Evolutionary conservation across 148 eudicot genomes (phyloP).

Genomic region (Diospyros lotus): DNA sequence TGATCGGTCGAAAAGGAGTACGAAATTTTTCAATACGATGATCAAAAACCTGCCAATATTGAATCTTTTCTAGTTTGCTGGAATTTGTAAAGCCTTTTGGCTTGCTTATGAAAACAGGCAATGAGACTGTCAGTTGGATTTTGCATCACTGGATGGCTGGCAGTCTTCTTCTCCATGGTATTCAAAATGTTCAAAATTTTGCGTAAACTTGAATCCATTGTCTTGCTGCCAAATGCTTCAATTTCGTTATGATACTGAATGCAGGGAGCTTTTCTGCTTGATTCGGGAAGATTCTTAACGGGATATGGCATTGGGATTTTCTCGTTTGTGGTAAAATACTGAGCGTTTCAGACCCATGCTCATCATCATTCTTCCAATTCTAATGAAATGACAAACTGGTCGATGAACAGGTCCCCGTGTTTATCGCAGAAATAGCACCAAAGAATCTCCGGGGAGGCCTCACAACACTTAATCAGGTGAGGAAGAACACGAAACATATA

Average conservation of each 20-base stretch:
- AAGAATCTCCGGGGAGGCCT: slow-evolving; percentile 77
- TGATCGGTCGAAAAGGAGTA: slow-evolving; percentile 76
- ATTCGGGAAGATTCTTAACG: slow-evolving; percentile 66
- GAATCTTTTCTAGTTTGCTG: too few relatives aligned
- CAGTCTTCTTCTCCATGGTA: slow-evolving; percentile 65
- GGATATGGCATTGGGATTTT: slow-evolving; percentile 79
- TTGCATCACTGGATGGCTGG: slow-evolving; percentile 74
- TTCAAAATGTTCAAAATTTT: neutral
- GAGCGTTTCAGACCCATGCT: neutral
- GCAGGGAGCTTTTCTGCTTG: slow-evolving; percentile 60
- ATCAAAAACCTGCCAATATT: too few relatives aligned
- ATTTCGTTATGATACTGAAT: neutral
- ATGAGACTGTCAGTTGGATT: slow-evolving; percentile 67
- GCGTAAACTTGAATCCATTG: too few relatives aligned
- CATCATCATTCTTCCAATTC: neutral
- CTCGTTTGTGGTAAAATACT: slow-evolving; percentile 61
- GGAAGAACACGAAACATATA: neutral
- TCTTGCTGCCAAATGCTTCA: too few relatives aligned
- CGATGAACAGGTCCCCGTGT: slow-evolving; percentile 59
- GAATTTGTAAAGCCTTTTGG: neutral
- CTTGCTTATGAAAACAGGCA: slow-evolving; percentile 36
- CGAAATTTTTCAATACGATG: neutral
- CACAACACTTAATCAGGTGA: slow-evolving; percentile 75
- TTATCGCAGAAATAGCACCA: slow-evolving; percentile 80
- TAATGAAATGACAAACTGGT: neutral